A percentile compares a stretch with the other conserved stretches of the same genome.
phyloP scores from a whole-genome alignment of 1,139 yeast species.

The Kodamaea fungicola region DNA sequence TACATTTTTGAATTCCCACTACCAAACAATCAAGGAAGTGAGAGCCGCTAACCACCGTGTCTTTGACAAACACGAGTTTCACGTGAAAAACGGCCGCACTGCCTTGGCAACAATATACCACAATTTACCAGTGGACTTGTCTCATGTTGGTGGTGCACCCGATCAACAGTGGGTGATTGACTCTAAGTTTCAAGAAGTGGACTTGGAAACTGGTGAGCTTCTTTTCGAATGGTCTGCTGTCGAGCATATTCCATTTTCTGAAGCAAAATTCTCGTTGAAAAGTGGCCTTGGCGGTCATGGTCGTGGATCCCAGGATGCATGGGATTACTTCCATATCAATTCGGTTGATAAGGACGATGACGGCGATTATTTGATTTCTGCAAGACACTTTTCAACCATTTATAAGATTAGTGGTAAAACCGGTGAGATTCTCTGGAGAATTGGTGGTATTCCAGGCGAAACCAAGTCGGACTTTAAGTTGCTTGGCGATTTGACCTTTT shows the following conservation, averaged over 20 bases:
- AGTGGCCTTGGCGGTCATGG: slow-evolving; percentile 32
- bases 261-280: slow-evolving; percentile 23
- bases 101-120: slow-evolving; percentile 30
- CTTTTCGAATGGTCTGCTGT: slow-evolving; percentile 37
- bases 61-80: slow-evolving; percentile 33
- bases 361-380: slow-evolving; percentile 34
- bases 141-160: slow-evolving; percentile 19
- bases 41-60: slow-evolving; percentile 30
- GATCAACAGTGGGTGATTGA: slow-evolving; percentile 32
- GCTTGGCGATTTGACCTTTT: slow-evolving; percentile 21
- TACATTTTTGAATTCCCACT: slow-evolving; percentile 24
- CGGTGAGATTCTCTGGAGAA: slow-evolving; percentile 35
- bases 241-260: slow-evolving; percentile 32
- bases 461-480: slow-evolving; percentile 20
- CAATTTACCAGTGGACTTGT: slow-evolving; percentile 25
- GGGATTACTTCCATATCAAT: slow-evolving; percentile 42
- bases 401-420: slow-evolving; percentile 33
- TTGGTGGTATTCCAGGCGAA: slow-evolving; percentile 25
- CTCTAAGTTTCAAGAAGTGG: slow-evolving; percentile 33
- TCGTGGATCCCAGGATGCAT: slow-evolving; percentile 30
- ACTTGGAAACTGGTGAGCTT: slow-evolving; percentile 32
- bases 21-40: slow-evolving; percentile 25
- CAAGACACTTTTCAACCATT: slow-evolving; percentile 33
- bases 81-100: slow-evolving; percentile 23
- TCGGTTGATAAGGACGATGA: slow-evolving; percentile 37